phyloP scores from a whole-genome alignment of 1,139 yeast species.

The Lodderomyces jiufengensis region DNA sequence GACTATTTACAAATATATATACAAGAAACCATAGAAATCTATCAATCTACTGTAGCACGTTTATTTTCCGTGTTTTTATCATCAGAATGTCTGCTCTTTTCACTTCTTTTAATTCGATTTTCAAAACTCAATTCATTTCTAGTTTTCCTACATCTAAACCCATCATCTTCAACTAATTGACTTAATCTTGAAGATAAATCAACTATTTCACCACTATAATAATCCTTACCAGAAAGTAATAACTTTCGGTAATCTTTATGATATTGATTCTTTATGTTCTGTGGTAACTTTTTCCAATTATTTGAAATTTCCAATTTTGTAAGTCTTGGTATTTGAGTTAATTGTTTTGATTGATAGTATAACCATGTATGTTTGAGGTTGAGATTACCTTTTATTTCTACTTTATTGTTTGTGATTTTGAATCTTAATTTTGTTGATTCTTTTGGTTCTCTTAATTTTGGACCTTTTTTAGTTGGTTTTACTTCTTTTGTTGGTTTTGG shows the following conservation, averaged over 20 bases:
- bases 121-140: not conserved
- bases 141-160: slow-evolving; percentile 1
- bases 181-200: slow-evolving; percentile 9
- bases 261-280: slow-evolving; percentile 22
- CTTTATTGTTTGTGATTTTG: not conserved
- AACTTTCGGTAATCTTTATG: slow-evolving; percentile 25
- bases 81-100: too few species aligned
- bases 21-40: too few species aligned
- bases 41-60: too few species aligned
- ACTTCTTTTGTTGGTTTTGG: too few species aligned
- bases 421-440: slow-evolving; percentile 1
- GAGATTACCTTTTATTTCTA: slow-evolving; percentile 1
- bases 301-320: not conserved
- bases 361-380: not conserved
- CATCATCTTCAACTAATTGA: slow-evolving; percentile 2
- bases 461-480: not conserved
- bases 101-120: too few species aligned
- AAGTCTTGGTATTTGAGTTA: not conserved
- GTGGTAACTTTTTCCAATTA: slow-evolving; percentile 25
- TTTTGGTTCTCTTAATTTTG: not conserved
- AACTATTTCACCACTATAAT: slow-evolving; percentile 28
- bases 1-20: too few species aligned
- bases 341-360: too few species aligned
- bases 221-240: slow-evolving; percentile 26
- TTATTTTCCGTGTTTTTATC: too few species aligned